Conservation (phyloP, 2,329 filamentous ascomycete species). For the Hypoxylon sp. region DNA sequence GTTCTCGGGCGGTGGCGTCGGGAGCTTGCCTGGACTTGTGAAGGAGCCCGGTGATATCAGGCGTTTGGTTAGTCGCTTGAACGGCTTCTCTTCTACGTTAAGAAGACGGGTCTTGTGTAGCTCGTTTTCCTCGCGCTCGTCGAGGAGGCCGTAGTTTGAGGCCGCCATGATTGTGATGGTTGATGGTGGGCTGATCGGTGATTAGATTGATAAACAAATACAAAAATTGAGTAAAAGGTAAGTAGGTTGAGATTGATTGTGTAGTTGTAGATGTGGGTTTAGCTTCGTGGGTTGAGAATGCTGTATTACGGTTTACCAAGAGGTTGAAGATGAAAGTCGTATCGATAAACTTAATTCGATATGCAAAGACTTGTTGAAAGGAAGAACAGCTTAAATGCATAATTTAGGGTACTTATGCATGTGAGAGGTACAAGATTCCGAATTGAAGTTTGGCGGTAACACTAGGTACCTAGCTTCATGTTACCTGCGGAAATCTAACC, state of each 20-base stretch:
- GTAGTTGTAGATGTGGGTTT: no score
- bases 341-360: constrained; percentile 24
- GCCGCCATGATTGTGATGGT: constrained; percentile 38
- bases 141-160: constrained; percentile 61
- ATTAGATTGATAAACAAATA: not conserved
- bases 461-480: no score
- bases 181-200: not conserved
- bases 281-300: constrained; percentile 3
- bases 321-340: constrained; percentile 3
- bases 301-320: no score
- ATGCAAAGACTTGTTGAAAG: constrained; percentile 6
- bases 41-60: constrained; percentile 75
- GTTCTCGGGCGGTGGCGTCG: constrained; percentile 72
- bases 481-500: no score
- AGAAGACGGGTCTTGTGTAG: constrained; percentile 89
- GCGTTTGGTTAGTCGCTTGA: constrained; percentile 86
- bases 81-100: constrained; percentile 90
- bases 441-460: no score
- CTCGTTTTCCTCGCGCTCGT: constrained; percentile 80
- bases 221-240: not conserved
- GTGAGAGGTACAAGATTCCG: no score
- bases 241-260: constrained; percentile 2
- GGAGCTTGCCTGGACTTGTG: constrained; percentile 61
- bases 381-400: constrained; percentile 25
- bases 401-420: no score